These are phyloP conservation scores for Calonectria honghensis DNA, from an alignment of 2,329 filamentous ascomycete species.

Conservation along the genomic window DNA sequence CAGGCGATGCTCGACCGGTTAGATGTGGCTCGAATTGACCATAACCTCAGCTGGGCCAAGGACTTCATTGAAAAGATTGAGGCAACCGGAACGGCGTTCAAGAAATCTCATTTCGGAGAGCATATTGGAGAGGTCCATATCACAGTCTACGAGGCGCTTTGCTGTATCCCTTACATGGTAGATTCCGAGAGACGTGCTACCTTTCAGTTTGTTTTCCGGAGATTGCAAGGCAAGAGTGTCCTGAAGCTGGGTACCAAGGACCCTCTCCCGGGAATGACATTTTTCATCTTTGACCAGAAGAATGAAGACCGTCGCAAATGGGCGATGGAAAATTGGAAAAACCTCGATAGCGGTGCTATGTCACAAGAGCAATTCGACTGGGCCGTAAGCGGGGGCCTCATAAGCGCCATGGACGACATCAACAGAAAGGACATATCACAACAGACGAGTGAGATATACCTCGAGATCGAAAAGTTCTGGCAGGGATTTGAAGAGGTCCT, in stretches of 20 bases:
- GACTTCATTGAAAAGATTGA: constrained; percentile 73
- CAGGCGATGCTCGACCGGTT: constrained; percentile 74
- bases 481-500: constrained; percentile 84
- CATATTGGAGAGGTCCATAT: constrained; percentile 78
- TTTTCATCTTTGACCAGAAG: constrained; percentile 81
- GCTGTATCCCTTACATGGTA: constrained; percentile 85
- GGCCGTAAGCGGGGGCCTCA: constrained; percentile 85
- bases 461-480: constrained; percentile 84
- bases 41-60: constrained; percentile 75
- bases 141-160: constrained; percentile 91
- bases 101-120: constrained; percentile 67
- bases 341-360: constrained; percentile 75
- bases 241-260: constrained; percentile 83
- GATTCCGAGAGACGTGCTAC: constrained; percentile 70
- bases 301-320: constrained; percentile 74
- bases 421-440: constrained; percentile 66
- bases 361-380: constrained; percentile 88
- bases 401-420: constrained; percentile 78
- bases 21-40: constrained; percentile 77
- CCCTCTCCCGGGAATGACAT: constrained; percentile 87
- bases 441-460: constrained; percentile 59
- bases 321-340: constrained; percentile 64
- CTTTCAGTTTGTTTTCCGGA: constrained; percentile 89
- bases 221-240: constrained; percentile 82
- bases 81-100: constrained; percentile 67